Base-by-base conservation (phyloP, 1,284 basidiomycete genomes). In the Naganishia cerealis region DNA sequence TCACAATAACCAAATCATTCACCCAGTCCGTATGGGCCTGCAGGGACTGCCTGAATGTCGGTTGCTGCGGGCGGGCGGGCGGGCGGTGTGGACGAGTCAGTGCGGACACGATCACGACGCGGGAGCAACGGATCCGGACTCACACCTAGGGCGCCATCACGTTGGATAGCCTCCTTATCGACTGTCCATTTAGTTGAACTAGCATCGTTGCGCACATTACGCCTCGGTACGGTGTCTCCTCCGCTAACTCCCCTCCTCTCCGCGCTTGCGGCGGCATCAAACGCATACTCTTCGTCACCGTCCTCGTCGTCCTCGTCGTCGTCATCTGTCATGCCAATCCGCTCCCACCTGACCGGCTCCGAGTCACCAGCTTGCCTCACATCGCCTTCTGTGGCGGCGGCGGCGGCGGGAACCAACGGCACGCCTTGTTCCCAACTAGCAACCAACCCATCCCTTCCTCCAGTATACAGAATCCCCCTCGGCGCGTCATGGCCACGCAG, bases 11-110 rank as follows among this genome's bases (percentile, higher is more conserved):
- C 68, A 99, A 87, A 75, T 98, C 95, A 79, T 97, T 98, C 56
- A 98, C 88, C 96, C 95, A 99, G 81, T 98, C 94, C 0, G 89
- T 88, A 76, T 95, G 92, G 12, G 87, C 86, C 78, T 95, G 92
- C 5, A 88, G 87, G 68, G 87, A 88, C 78, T 94, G 91, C 56
- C 93, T 85, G 76, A 94, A 94, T 1, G 72, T 76, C n/a, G 12
- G 80, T 81, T 18, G 77, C 68, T 40, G 56, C 1, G n/a, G 3
- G 29, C 10, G n/a, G 5, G 7, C n/a, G n/a, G n/a, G n/a, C n/a
- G 43, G 9, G 18, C 39, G 39, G 39, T 40, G 39, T 18, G n/a
- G 42, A 18, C 13, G n/a, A 43, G 13, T n/a, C n/a, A n/a, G n/a
- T n/a, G n/a, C n/a, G n/a, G n/a, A n/a, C n/a, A n/a, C n/a, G n/a